phyloP scores from a whole-genome alignment of 805 yeast genomes.

The Lachancea lanzarotensis region DNA sequence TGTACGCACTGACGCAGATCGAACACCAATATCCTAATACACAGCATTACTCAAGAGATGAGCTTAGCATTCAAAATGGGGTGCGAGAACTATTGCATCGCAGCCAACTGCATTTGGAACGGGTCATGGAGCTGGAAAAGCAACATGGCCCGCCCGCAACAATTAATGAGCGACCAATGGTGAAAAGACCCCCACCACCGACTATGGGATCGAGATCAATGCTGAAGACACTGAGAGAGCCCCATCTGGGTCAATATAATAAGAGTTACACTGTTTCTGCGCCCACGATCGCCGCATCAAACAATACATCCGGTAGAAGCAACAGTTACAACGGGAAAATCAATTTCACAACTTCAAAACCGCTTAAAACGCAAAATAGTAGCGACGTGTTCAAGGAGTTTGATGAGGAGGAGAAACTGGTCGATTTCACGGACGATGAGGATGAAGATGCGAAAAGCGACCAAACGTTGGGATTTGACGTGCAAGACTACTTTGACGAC shows the following conservation, averaged over 20 bases:
- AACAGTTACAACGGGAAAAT: slow-evolving; percentile 10
- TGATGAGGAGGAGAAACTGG: slow-evolving; percentile 11
- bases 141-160: slow-evolving; percentile 3
- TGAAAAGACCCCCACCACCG: slow-evolving; percentile 3
- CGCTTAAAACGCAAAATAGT: slow-evolving; percentile 17
- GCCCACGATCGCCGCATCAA: not conserved
- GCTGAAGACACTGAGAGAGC: slow-evolving; percentile 6
- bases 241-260: slow-evolving; percentile 2
- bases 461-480: slow-evolving; percentile 14
- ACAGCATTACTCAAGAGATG: slow-evolving; percentile 39
- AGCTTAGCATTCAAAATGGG: slow-evolving; percentile 36
- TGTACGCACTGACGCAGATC: slow-evolving; percentile 48
- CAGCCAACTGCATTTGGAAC: slow-evolving; percentile 36
- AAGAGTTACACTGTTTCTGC: slow-evolving; percentile 4
- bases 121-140: slow-evolving; percentile 25
- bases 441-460: slow-evolving; percentile 10
- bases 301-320: not conserved
- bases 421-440: slow-evolving; percentile 15
- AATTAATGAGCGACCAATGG: slow-evolving; percentile 1
- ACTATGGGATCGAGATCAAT: slow-evolving; percentile 1
- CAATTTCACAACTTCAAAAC: slow-evolving; percentile 26
- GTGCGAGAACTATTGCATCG: slow-evolving; percentile 34
- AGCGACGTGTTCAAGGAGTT: slow-evolving; percentile 12
- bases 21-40: slow-evolving; percentile 36
- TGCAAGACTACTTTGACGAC: slow-evolving; percentile 20